phyloP scores from a whole-genome alignment of 2,329 filamentous ascomycete species.

The Fusarium sp. region DNA sequence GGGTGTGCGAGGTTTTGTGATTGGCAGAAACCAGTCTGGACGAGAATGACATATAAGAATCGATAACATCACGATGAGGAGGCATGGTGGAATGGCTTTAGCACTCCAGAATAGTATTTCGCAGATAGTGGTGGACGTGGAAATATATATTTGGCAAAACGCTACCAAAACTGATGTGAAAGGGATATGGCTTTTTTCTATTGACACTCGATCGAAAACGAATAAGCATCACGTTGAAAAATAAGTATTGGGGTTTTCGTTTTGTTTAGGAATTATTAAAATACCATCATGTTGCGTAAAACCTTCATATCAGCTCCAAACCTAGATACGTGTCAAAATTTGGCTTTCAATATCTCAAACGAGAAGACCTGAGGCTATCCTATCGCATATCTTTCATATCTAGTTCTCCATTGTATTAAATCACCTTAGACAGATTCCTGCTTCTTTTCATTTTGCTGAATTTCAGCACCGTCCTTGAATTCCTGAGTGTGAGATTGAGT shows the following conservation, averaged over 20 bases:
- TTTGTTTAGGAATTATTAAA: neutral
- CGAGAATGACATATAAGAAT: neutral
- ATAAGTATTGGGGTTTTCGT: neutral
- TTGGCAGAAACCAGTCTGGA: neutral
- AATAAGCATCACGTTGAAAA: neutral
- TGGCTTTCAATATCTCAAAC: conserved; percentile 1
- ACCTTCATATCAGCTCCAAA: conserved; percentile 5
- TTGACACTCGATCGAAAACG: too few species aligned
- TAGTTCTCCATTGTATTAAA: neutral
- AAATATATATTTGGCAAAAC: neutral
- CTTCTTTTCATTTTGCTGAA: conserved; percentile 43
- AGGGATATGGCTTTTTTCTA: neutral
- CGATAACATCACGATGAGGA: neutral
- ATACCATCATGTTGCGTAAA: conserved; percentile 1
- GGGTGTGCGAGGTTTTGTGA: neutral
- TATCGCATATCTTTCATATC: neutral
- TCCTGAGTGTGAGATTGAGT: conserved; percentile 27
- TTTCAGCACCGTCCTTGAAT: conserved; percentile 44
- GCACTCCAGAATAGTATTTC: too few species aligned
- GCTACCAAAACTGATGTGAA: too few species aligned
- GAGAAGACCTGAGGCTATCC: conserved; percentile 5
- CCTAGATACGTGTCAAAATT: neutral
- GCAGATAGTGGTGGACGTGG: neutral
- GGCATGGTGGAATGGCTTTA: neutral
- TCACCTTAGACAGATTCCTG: conserved; percentile 37